Base-by-base conservation (phyloP, 1,284 basidiomycete species). In the Ceratobasidium papillatum region DNA sequence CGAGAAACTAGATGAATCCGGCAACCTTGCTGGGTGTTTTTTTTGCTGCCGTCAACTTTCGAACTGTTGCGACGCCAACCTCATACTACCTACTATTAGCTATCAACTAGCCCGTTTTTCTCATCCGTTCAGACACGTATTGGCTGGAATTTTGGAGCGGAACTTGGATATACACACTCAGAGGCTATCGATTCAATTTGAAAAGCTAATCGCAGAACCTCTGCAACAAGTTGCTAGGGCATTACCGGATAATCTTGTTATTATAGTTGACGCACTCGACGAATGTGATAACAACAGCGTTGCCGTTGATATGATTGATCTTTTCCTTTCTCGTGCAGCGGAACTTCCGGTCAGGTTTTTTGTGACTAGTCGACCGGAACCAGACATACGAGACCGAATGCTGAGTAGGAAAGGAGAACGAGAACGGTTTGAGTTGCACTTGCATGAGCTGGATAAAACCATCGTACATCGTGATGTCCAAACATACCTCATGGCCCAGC, bases 41-140 rank as follows among this genome's bases (percentile, higher is more conserved):
- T 83, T 82, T 76, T 82, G 80, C 54, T 80, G 80, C 3, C 77
- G 81, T 0, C 77, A 71, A 54, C 62, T 45, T 9, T 41, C 38
- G 1, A 47, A 34, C 30, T 45, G 66, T 19, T 45, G 66, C 14
- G 49, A 75, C 19, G 54, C 52, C 27, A 22, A 56, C 19, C 56
- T 59, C 25, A 66, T 75, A n/a, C 27, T 73, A 19, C 74, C 74
- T 7, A 61, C 74, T 2, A 51, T 75, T n/a, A 47, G 66, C 4
- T 61, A 61, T 32, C 74, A 75, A 47, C 52, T 75, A 5, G 62
- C 65, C 3, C 17, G 30, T 7, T 75, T 75, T 41, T 54, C 30
- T 38, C 47, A 38, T 22, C 43, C 45, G 12, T 66, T 54, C 22
- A 25, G 32, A 27, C 12, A 36, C 22, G 38, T 17, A 7, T 25